Conservation (phyloP, 805 yeast species). For the Metschnikowia arizonensis region DNA sequence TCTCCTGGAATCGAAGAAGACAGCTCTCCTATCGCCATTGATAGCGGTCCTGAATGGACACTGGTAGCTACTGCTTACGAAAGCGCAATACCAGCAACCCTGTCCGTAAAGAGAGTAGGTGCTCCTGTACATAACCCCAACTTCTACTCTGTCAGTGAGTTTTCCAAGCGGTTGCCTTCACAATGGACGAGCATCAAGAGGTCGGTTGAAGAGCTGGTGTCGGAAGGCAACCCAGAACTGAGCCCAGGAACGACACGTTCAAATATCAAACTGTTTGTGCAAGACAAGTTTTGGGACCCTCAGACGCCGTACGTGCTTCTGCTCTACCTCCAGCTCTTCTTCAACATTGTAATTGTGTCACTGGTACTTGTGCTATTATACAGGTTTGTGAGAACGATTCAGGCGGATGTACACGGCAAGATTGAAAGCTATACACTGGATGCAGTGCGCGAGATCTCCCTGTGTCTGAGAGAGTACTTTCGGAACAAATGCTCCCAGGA, state of each 20-base stretch:
- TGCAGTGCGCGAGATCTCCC: constrained; percentile 57
- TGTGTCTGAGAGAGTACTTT: constrained; percentile 65
- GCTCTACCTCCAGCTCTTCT: constrained; percentile 58
- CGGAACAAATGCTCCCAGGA: constrained; percentile 69
- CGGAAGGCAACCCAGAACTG: neutral
- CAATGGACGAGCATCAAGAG: no score
- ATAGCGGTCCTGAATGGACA: neutral
- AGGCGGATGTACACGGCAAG: constrained; percentile 66
- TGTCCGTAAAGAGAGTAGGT: neutral
- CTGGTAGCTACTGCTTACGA: constrained; percentile 2
- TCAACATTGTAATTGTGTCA: constrained; percentile 52
- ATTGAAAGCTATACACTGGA: constrained; percentile 60
- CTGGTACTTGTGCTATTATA: constrained; percentile 49
- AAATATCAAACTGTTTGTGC: neutral
- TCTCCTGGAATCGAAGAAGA: neutral
- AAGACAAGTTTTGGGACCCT: constrained; percentile 32
- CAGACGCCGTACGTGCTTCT: constrained; percentile 54
- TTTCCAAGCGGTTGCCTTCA: neutral
- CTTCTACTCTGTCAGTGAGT: constrained; percentile 9
- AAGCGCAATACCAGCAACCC: neutral
- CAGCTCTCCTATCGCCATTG: constrained; percentile 10
- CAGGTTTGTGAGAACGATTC: constrained; percentile 51
- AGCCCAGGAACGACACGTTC: neutral
- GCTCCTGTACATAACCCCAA: constrained; percentile 5
- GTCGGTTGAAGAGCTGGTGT: no score